These are phyloP conservation scores for Cladosporium phlei DNA, from an alignment of 2,329 filamentous ascomycete species.

Conservation along the genomic window DNA sequence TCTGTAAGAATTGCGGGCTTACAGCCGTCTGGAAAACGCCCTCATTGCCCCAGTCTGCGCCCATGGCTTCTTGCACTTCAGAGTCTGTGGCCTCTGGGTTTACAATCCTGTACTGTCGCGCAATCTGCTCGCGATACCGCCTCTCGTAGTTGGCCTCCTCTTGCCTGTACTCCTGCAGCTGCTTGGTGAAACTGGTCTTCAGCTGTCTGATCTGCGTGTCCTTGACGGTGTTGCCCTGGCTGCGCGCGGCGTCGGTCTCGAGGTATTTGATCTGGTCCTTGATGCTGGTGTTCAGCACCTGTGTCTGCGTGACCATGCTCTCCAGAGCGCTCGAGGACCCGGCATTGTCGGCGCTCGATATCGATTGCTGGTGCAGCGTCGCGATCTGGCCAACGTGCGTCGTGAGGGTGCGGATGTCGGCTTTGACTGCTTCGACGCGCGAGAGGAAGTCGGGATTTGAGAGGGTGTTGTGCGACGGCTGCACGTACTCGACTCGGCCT, in stretches of 20 bases:
- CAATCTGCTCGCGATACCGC: conserved; percentile 71
- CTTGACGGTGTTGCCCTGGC: conserved; percentile 61
- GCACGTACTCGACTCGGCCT: conserved; percentile 42
- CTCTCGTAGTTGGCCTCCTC: conserved; percentile 68
- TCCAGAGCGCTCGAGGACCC: conserved; percentile 55
- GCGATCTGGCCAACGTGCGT: conserved; percentile 63
- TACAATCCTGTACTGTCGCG: conserved; percentile 71
- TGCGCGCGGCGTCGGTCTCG: conserved; percentile 64
- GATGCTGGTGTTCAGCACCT: conserved; percentile 68
- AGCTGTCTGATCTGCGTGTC: conserved; percentile 63
- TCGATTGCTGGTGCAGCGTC: conserved; percentile 65
- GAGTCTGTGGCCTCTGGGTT: conserved; percentile 67
- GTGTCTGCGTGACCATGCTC: conserved; percentile 63
- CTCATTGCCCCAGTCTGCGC: conserved; percentile 70
- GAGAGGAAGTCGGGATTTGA: conserved; percentile 54
- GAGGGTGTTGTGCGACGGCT: conserved; percentile 41
- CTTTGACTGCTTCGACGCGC: conserved; percentile 61
- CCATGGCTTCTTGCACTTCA: conserved; percentile 64
- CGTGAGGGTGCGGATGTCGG: conserved; percentile 63
- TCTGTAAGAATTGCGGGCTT: conserved; percentile 35
- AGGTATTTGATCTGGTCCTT: conserved; percentile 74
- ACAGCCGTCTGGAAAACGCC: conserved; percentile 80
- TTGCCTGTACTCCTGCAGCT: conserved; percentile 64
- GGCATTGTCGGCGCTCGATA: conserved; percentile 58
- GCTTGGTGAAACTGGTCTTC: conserved; percentile 67